These are phyloP conservation scores for Eutrema heterophyllum DNA, from an alignment of 345 rosid species.

Conservation along the genomic window DNA sequence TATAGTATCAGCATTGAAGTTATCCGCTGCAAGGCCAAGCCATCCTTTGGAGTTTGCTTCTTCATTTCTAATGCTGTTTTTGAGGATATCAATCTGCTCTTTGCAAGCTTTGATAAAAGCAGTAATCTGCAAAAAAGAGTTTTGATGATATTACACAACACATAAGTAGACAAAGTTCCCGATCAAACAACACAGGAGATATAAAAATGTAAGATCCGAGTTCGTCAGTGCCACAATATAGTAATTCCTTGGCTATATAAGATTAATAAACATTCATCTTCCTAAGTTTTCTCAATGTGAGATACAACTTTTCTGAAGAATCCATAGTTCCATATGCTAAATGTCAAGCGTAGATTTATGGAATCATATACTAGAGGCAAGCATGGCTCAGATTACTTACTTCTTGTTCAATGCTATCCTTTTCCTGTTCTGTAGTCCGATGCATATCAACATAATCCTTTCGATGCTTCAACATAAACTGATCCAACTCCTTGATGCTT, in stretches of 20 bases:
- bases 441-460: conserved; percentile 84
- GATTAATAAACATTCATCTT: neutral
- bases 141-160: neutral
- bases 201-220: neutral
- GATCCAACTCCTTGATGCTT: conserved; percentile 68
- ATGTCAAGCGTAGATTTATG: neutral
- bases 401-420: conserved; percentile 92
- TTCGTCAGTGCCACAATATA: neutral
- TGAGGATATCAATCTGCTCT: conserved; percentile 79
- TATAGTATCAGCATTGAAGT: conserved; percentile 64
- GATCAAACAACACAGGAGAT: neutral
- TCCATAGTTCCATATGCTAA: neutral
- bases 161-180: neutral
- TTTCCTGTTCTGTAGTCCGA: conserved; percentile 78
- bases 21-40: conserved; percentile 59
- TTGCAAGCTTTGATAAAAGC: conserved; percentile 83
- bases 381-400: conserved; percentile 36
- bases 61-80: conserved; percentile 64
- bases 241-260: neutral
- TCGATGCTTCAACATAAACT: conserved; percentile 66
- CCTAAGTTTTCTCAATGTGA: neutral
- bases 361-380: neutral
- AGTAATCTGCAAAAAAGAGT: conserved; percentile 47
- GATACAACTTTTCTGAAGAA: neutral
- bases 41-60: conserved; percentile 72